Conservation (phyloP, 1,284 basidiomycete genomes). For the Anthracocystis panici-leucophaei region DNA sequence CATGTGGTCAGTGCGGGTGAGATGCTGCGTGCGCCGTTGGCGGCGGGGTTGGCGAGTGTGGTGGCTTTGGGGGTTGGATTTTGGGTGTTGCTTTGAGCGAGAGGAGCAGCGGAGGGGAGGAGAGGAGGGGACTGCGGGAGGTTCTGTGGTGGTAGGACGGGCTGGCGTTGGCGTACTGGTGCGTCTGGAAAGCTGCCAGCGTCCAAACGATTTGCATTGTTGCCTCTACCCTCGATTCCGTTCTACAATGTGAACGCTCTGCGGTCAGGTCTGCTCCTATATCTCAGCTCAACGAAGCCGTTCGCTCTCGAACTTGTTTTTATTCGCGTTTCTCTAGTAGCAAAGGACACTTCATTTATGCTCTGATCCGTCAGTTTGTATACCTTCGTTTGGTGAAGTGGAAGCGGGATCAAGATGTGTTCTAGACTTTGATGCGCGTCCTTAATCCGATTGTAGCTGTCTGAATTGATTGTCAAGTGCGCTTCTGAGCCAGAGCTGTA, state of each 20-base stretch:
- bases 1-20: conserved; percentile 39
- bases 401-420: neutral
- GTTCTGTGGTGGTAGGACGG: neutral
- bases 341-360: conserved; percentile 1
- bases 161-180: no score
- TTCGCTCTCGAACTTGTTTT: neutral
- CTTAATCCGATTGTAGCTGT: neutral
- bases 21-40: conserved; percentile 21
- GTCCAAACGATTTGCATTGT: no score
- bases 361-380: neutral
- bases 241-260: neutral
- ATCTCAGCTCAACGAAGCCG: neutral
- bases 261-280: no score
- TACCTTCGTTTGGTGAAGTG: neutral
- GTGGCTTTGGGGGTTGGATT: conserved; percentile 32
- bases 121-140: neutral
- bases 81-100: conserved; percentile 32
- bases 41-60: conserved; percentile 22
- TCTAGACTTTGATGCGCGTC: neutral
- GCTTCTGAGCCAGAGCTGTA: no score
- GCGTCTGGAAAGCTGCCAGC: no score
- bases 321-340: neutral
- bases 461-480: no score
- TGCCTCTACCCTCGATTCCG: neutral
- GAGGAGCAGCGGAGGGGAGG: neutral